Evolutionary conservation across 139 green algal genomes (phyloP), one percentile per base, ranked within the genome.

Genomic region (Closterium sp.): DNA sequence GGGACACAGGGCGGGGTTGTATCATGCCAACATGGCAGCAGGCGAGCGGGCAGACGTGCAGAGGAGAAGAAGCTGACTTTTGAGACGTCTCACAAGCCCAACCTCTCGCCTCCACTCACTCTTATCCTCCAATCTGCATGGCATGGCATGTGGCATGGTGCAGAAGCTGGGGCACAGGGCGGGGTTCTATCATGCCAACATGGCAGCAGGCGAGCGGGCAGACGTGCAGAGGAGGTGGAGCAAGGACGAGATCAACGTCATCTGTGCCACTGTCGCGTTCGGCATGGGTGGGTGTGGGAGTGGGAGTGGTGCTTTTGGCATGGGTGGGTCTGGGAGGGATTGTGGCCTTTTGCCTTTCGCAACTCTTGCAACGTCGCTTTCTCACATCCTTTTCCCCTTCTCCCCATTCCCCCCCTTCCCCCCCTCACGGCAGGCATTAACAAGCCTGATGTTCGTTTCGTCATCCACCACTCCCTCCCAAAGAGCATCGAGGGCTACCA

Each of bases 191-290:
- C 92, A 95, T 86, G 94, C 38, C 34, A 93, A 92, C 85, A 92
- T 95, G 88, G 45, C 79, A 19, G 27, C 92, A 13, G 32, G 84
- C 22, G 84, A 94, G 85, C 87, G 94, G 3, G 86, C n/a, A 24
- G 29, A 88, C n/a, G 94, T 95, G 86, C 94, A 95, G 31, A 70
- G 42, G 13, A 30, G 31, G 70, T 95, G 94, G 94, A 95, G 92
- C 79, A 92, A 91, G 27, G 94, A 95, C 30, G 89, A 95, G 73
- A 89, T 95, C 24, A 88, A 90, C 31, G 91, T 98, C 0, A 97
- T 98, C 17, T 96, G 96, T 0, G 97, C 97, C 0, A 98, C 97
- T 0, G 95, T 98, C 13, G 97, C 97, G 0, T 98, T 98, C 91
- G 97, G 97, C 29, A 98, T 98, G 92, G 92, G 91, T 94, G 86